These are phyloP conservation scores for Megacollybia marginata DNA, from an alignment of 768 basidiomycete species.

Conservation along the genomic window DNA sequence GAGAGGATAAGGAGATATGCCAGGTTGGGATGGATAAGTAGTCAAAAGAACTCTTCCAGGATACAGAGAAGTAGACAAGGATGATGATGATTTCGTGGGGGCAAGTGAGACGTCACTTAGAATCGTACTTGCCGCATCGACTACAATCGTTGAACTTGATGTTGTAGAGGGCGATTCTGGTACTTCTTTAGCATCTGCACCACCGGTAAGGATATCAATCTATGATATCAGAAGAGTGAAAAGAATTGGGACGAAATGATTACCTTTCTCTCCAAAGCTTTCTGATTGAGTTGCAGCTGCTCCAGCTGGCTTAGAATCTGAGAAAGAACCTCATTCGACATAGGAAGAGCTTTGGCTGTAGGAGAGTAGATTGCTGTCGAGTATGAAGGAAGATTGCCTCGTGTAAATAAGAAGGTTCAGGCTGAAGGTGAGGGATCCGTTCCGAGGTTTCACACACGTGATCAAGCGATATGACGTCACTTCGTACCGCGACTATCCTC, in stretches of 20 bases:
- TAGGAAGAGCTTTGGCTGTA: slow-evolving; percentile 13
- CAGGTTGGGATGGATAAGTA: slow-evolving; percentile 92
- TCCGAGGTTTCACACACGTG: not conserved
- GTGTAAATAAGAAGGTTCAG: not conserved
- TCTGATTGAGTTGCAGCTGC: slow-evolving; percentile 66
- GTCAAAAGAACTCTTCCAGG: slow-evolving; percentile 79
- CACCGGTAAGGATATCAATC: slow-evolving; percentile 42
- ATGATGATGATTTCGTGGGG: slow-evolving; percentile 7
- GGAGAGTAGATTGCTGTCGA: not conserved
- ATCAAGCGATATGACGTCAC: no score
- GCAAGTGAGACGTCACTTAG: slow-evolving; percentile 5
- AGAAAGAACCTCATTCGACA: slow-evolving; percentile 46
- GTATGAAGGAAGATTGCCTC: not conserved
- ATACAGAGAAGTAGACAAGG: slow-evolving; percentile 66
- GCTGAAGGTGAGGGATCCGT: not conserved
- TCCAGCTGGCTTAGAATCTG: slow-evolving; percentile 72
- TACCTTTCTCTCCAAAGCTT: slow-evolving; percentile 76
- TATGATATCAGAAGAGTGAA: slow-evolving; percentile 13
- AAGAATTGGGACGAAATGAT: not conserved
- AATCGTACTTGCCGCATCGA: slow-evolving; percentile 18
- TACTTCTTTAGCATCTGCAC: slow-evolving; percentile 24
- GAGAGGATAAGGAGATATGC: slow-evolving; percentile 73
- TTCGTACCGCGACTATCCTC: no score
- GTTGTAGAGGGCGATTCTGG: slow-evolving; percentile 20
- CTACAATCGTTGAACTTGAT: slow-evolving; percentile 11